phyloP scores from a whole-genome alignment of 345 rosid species.

The Salix brachista region DNA sequence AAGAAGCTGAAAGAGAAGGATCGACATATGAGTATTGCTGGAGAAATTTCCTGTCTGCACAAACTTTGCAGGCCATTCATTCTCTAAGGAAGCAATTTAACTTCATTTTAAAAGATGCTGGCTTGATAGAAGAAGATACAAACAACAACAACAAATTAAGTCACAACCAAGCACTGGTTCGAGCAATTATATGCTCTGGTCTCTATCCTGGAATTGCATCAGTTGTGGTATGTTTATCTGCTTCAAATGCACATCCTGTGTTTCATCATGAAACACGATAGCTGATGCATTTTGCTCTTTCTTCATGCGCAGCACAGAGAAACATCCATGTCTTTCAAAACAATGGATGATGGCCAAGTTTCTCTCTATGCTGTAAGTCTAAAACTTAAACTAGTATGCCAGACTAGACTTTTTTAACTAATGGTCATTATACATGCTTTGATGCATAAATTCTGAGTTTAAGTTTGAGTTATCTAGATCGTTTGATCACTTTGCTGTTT shows the following conservation, averaged over 20 bases:
- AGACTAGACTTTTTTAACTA: background rate
- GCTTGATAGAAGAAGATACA: slow-evolving; percentile 61
- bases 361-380: slow-evolving; percentile 70
- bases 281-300: slow-evolving; percentile 11
- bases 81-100: slow-evolving; percentile 87
- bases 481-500: background rate
- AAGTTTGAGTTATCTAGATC: background rate
- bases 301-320: slow-evolving; percentile 70
- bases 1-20: slow-evolving; percentile 94
- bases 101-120: slow-evolving; percentile 82
- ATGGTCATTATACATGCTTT: background rate
- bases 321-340: slow-evolving; percentile 90
- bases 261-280: background rate
- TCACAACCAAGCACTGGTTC: slow-evolving; percentile 83
- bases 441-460: background rate
- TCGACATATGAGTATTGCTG: slow-evolving; percentile 93
- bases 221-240: slow-evolving; percentile 59
- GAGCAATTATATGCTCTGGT: slow-evolving; percentile 92
- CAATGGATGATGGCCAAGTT: slow-evolving; percentile 97
- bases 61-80: slow-evolving; percentile 94
- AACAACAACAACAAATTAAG: slow-evolving; percentile 69
- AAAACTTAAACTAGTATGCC: background rate
- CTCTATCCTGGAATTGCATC: slow-evolving; percentile 95
- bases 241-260: background rate
- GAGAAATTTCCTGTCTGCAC: slow-evolving; percentile 94